Evolutionary conservation across 352 stramenopile species (phyloP), one percentile per base, ranked within the genome.

Genomic region (Phytopythium mirpurense): DNA sequence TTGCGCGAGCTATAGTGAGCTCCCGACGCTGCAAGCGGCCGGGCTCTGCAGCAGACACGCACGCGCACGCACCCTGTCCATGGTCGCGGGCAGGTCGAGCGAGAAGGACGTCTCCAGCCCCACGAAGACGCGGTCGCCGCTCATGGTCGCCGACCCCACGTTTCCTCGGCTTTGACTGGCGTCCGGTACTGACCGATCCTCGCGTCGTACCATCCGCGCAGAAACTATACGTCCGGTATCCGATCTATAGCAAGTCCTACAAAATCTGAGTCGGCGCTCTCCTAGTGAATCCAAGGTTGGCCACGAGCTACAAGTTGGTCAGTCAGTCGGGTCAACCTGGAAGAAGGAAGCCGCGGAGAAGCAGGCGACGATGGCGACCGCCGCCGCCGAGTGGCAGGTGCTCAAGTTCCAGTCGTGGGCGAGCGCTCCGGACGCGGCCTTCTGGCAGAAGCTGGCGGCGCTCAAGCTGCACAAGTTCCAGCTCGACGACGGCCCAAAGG

Each of bases 381-480:
- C 16, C n/a, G 10, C 31, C 26, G 51, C n/a, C 2, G 54, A 61
- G 19, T 79, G 60, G 62, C 54, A 70, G 43, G 57, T 79, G 59
- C 77, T 92, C 55, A 76, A 83, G 61, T 94, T 93, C 53, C 83
- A 95, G 72, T 43, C 78, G 27, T 95, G 82, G 76, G 80, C 75
- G 45, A 95, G 84, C 64, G 76, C 80, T 18, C 77, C 83, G 14
- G 79, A 95, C 56, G 78, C 88, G 37, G 74, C 74, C 15, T 95
- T 95, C 68, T 95, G 83, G 78, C 84, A 95, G 67, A 72, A 63
- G 29, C 76, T 95, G 37, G 67, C 80, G 40, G 55, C 70, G 44
- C 69, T 91, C 32, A 95, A 95, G 72, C 76, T 95, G 24, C 59
- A 95, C 60, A 79, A 65, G 49, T 95, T 91, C 60, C 76, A 90